Evolutionary conservation across 2,329 filamentous ascomycete species (phyloP).

Genomic region (Paracoccidioides lutzii): DNA sequence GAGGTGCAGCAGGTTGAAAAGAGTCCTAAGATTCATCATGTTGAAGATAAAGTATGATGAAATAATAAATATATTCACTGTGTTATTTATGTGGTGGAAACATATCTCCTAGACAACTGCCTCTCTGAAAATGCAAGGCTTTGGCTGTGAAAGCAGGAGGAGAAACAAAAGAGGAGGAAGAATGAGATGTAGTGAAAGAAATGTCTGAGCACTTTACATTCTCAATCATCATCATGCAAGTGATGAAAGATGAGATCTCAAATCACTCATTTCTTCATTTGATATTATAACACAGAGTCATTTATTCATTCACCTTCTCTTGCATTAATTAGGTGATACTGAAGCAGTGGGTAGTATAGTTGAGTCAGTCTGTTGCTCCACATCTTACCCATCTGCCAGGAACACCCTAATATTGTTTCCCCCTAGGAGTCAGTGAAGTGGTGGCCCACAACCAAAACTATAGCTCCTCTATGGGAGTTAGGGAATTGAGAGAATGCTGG

Average conservation of each 20-base stretch:
- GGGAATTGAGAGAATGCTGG: neutral
- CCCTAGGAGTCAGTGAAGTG: neutral
- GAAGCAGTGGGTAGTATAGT: neutral
- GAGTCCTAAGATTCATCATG: neutral
- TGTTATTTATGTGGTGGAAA: neutral
- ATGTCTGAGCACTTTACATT: neutral
- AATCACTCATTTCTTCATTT: neutral
- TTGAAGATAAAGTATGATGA: neutral
- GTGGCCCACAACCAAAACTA: too few species aligned
- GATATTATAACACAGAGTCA: neutral
- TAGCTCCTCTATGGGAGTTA: neutral
- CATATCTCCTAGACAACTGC: neutral
- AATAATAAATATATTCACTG: neutral
- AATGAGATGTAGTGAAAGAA: neutral
- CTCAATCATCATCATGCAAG: neutral
- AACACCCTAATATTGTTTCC: neutral
- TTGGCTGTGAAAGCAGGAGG: neutral
- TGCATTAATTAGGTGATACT: neutral
- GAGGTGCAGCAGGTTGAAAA: neutral
- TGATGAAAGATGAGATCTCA: neutral
- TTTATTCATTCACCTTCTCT: neutral
- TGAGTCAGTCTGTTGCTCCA: neutral
- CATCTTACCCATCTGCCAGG: neutral
- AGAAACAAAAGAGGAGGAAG: neutral
- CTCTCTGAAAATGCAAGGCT: neutral